A percentile compares a stretch with the other conserved stretches of the same genome.
These are phyloP conservation scores for Triticum monococcum DNA, from an alignment of 176 grass and related monocot species.

Conservation along the genomic window DNA sequence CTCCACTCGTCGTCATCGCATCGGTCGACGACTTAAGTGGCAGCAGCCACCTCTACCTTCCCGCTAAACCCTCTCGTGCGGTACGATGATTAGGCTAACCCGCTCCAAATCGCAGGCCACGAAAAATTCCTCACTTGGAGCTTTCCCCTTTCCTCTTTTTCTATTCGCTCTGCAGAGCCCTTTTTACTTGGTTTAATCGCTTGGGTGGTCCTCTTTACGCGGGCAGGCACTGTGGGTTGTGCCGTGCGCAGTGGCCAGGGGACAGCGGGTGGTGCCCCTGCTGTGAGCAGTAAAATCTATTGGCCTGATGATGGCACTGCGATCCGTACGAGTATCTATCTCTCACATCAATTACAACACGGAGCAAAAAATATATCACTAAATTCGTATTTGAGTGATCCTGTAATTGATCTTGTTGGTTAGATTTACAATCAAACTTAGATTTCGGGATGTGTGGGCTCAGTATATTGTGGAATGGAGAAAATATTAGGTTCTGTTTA, in stretches of 20 bases:
- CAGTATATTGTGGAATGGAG: too few species aligned
- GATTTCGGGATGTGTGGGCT: too few species aligned
- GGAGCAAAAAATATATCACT: too few species aligned
- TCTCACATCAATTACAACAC: not conserved
- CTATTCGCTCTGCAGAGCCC: not conserved
- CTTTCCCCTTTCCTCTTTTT: constrained; percentile 1
- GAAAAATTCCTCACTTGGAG: constrained; percentile 35
- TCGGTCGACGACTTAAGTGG: not conserved
- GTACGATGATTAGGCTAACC: constrained; percentile 30
- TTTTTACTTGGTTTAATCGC: constrained; percentile 22
- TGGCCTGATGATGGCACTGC: not conserved
- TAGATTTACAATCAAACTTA: too few species aligned
- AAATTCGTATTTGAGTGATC: too few species aligned
- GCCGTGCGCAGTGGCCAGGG: constrained; percentile 23
- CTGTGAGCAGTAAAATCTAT: not conserved
- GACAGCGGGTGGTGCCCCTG: constrained; percentile 5
- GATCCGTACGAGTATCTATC: not conserved
- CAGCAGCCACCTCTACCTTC: not conserved
- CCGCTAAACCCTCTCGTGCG: constrained; percentile 31
- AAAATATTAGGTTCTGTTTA: too few species aligned
- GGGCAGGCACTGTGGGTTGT: not conserved
- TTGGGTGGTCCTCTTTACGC: not conserved
- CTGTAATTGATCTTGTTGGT: too few species aligned
- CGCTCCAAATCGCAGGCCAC: not conserved
- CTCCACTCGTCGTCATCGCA: constrained; percentile 33